Evolutionary conservation across 23 red algal genomes (phyloP).

Genomic region (Gracilaria domingensis): DNA sequence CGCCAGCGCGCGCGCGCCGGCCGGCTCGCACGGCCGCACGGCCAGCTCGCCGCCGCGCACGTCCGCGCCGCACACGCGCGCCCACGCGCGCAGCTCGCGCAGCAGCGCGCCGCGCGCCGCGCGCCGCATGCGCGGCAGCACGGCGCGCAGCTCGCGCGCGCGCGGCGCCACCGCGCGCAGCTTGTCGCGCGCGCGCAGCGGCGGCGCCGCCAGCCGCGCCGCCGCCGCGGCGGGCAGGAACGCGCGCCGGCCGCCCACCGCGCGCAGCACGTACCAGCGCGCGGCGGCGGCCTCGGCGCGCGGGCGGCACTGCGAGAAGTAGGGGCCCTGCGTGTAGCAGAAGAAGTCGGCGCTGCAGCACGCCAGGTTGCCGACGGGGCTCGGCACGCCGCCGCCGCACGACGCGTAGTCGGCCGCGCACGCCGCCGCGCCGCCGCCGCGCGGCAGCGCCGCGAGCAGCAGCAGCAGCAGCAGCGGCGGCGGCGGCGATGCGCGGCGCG

Average conservation of each 20-base stretch:
- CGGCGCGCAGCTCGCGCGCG: background rate
- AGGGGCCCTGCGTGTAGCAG: constrained; percentile 59
- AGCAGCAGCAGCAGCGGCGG: background rate
- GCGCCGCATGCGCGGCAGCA: background rate
- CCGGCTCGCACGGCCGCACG: background rate
- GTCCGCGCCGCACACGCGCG: background rate
- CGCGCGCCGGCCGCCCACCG: background rate
- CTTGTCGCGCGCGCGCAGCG: background rate
- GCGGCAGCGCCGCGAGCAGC: background rate
- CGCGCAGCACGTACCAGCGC: constrained; percentile 15
- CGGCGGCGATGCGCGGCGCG: background rate
- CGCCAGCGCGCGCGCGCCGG: background rate
- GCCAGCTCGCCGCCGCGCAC: background rate
- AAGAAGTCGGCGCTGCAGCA: constrained; percentile 42
- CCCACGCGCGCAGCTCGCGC: background rate
- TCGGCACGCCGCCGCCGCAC: constrained; percentile 45
- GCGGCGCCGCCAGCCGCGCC: background rate
- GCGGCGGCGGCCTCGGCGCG: constrained; percentile 10
- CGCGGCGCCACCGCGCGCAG: background rate
- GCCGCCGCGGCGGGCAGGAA: constrained; percentile 26
- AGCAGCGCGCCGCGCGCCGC: background rate
- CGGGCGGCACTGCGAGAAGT: constrained; percentile 68
- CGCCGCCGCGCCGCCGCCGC: background rate
- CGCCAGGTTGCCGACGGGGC: background rate
- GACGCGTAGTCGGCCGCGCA: constrained; percentile 58